Percentiles rank a stretch among this genome's conserved stretches.
phyloP scores from a whole-genome alignment of 306 rosid genomes.

The Nissolia schottii region DNA sequence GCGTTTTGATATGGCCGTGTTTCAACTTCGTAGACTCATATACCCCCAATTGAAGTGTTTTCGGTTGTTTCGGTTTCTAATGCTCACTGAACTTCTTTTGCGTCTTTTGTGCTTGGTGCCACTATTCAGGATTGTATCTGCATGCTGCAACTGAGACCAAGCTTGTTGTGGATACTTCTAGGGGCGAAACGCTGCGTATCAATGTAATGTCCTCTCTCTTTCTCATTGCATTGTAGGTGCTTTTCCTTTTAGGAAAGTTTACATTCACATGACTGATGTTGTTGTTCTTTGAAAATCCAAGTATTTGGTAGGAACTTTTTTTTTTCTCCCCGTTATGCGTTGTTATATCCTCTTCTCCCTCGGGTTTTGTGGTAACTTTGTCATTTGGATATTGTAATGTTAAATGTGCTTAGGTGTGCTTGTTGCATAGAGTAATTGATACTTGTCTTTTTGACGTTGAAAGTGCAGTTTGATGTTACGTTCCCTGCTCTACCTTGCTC shows the following conservation, averaged over 20 bases:
- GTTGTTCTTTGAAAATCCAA: neutral
- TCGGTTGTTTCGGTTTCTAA: neutral
- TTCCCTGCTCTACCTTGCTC: slow-evolving; percentile 96
- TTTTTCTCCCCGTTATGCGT: neutral
- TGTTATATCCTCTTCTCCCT: neutral
- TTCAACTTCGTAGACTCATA: too few species aligned
- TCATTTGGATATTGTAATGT: neutral
- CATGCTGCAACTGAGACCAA: slow-evolving; percentile 81
- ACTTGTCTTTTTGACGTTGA: slow-evolving; percentile 25
- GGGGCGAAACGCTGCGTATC: slow-evolving; percentile 94
- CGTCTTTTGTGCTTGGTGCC: slow-evolving; percentile 22
- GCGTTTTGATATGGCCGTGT: neutral
- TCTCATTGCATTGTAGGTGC: neutral
- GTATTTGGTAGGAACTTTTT: neutral
- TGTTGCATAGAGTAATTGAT: slow-evolving; percentile 1
- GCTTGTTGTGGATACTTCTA: slow-evolving; percentile 94
- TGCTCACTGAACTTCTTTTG: neutral
- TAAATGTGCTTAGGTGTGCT: neutral
- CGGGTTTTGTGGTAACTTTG: neutral
- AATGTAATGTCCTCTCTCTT: slow-evolving; percentile 52
- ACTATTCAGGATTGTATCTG: slow-evolving; percentile 68
- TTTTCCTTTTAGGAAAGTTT: neutral
- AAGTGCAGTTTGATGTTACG: slow-evolving; percentile 94
- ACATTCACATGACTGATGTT: neutral
- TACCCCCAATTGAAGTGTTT: neutral